These are phyloP conservation scores for Periconia macrospinosa DNA, from an alignment of 2,329 filamentous ascomycete species.

Conservation along the genomic window DNA sequence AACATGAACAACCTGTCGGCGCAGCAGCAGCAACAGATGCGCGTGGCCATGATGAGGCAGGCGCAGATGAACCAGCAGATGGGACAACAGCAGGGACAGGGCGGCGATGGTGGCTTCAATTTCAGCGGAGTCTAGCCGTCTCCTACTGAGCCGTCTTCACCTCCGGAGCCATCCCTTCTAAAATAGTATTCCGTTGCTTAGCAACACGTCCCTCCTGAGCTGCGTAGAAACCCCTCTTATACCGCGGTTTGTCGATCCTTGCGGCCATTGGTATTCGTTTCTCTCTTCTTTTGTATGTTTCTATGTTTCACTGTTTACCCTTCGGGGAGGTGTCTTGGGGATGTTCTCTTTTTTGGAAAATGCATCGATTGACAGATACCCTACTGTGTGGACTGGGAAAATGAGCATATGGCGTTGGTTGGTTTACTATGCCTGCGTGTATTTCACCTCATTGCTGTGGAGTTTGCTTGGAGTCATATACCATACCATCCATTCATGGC, in stretches of 20 bases:
- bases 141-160: not conserved
- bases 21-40: conserved; percentile 37
- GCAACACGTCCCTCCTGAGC: not conserved
- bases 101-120: conserved; percentile 27
- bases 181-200: not conserved
- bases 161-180: too few species aligned
- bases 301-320: too few species aligned
- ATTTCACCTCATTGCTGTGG: too few species aligned
- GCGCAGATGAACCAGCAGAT: conserved; percentile 29
- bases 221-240: not conserved
- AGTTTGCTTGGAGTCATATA: too few species aligned
- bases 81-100: conserved; percentile 24
- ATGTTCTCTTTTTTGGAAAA: too few species aligned
- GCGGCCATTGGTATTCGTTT: too few species aligned
- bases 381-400: not conserved
- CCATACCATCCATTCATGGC: too few species aligned
- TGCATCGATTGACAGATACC: not conserved
- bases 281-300: too few species aligned
- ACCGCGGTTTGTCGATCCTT: not conserved
- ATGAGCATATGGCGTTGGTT: too few species aligned
- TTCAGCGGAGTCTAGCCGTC: conserved; percentile 26
- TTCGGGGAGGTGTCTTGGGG: too few species aligned
- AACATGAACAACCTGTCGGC: conserved; percentile 21
- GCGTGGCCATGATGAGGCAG: conserved; percentile 40
- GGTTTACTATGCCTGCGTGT: too few species aligned